Evolutionary conservation across 805 yeast genomes (phyloP).

Genomic region (Jamesozyma spencerorum): DNA sequence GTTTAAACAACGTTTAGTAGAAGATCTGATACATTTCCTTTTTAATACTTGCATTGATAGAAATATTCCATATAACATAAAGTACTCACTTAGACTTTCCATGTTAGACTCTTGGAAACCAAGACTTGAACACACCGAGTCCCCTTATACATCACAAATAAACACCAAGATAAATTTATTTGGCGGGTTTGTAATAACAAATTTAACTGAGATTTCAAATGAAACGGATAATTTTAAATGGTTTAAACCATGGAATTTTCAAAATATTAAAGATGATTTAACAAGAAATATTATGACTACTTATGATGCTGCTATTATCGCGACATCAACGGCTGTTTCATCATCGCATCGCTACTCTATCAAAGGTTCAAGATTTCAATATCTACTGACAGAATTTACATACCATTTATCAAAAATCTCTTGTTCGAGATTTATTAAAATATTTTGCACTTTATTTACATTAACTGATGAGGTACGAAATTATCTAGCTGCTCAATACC

Average conservation of each 20-base stretch:
- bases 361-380: slow-evolving; percentile 36
- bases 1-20: slow-evolving; percentile 18
- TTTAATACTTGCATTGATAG: slow-evolving; percentile 10
- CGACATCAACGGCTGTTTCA: slow-evolving; percentile 10
- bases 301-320: slow-evolving; percentile 18
- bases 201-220: slow-evolving; percentile 6
- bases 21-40: slow-evolving; percentile 21
- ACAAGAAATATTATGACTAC: slow-evolving; percentile 12
- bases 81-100: slow-evolving; percentile 16
- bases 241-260: slow-evolving; percentile 24
- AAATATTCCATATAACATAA: slow-evolving; percentile 5
- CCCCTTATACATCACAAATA: background rate
- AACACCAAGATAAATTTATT: slow-evolving; percentile 18
- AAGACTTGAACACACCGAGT: slow-evolving; percentile 6
- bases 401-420: slow-evolving; percentile 14
- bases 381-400: slow-evolving; percentile 25
- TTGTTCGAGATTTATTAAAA: slow-evolving; percentile 15
- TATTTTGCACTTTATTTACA: slow-evolving; percentile 18
- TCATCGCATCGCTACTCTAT: slow-evolving; percentile 20
- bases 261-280: slow-evolving; percentile 8
- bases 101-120: slow-evolving; percentile 20
- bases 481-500: slow-evolving; percentile 53
- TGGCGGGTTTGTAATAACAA: slow-evolving; percentile 24
- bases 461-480: slow-evolving; percentile 42
- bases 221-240: slow-evolving; percentile 5